Evolutionary conservation across 208 protist species (phyloP).

Genomic region (Crithidia brevicula): DNA sequence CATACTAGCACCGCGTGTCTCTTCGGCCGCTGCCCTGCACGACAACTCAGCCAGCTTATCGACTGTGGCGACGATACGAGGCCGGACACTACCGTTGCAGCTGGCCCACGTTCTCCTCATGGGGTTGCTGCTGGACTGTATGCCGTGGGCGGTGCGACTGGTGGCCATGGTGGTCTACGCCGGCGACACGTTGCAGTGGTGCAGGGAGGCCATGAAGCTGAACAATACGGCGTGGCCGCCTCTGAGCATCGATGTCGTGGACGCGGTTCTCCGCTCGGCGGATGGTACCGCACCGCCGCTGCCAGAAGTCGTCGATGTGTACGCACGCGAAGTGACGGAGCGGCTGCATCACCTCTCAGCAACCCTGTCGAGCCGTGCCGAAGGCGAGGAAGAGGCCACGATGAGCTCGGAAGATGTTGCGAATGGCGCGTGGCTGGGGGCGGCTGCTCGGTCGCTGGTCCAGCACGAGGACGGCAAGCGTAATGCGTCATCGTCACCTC

Average conservation of each 20-base stretch:
- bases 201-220: neutral
- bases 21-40: too few species aligned
- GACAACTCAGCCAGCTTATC: too few species aligned
- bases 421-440: neutral
- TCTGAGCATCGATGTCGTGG: slow-evolving; percentile 29
- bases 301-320: slow-evolving; percentile 9
- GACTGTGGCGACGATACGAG: neutral
- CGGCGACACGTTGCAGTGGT: slow-evolving; percentile 27
- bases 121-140: slow-evolving; percentile 52
- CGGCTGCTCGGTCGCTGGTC: neutral
- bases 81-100: slow-evolving; percentile 60
- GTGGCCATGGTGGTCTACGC: slow-evolving; percentile 30
- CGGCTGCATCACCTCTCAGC: slow-evolving; percentile 4
- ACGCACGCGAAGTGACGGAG: slow-evolving; percentile 13
- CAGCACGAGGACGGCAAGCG: too few species aligned
- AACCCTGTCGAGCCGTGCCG: neutral
- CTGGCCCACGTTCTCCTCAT: slow-evolving; percentile 75
- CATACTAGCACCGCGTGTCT: too few species aligned
- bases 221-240: neutral
- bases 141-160: slow-evolving; percentile 16
- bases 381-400: too few species aligned
- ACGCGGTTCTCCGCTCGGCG: slow-evolving; percentile 19
- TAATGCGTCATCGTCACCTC: too few species aligned
- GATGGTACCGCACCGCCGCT: slow-evolving; percentile 11
- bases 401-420: too few species aligned